Evolutionary conservation across 2,329 filamentous ascomycete genomes (phyloP).

Genomic region (Ascochyta rabiei): DNA sequence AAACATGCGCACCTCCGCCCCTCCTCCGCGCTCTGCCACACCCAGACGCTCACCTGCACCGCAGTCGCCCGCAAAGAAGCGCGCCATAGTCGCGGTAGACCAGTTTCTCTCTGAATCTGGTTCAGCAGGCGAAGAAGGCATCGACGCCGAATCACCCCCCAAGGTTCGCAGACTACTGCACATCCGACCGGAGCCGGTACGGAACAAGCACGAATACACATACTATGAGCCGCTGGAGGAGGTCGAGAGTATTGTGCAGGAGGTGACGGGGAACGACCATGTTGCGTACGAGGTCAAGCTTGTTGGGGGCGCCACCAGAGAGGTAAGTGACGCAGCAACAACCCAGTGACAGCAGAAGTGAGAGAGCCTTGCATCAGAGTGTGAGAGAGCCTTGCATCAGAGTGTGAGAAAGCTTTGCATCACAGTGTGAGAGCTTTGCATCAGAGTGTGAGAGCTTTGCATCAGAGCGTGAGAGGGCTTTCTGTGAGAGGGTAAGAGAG

Average conservation of each 20-base stretch:
- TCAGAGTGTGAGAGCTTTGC: neutral
- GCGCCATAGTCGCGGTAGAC: conserved; percentile 21
- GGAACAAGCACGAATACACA: conserved; percentile 41
- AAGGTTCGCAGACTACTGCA: conserved; percentile 23
- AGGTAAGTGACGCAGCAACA: conserved; percentile 45
- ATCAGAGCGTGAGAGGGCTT: conserved; percentile 1
- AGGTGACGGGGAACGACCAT: conserved; percentile 39
- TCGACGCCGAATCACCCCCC: neutral
- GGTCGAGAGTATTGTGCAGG: conserved; percentile 50
- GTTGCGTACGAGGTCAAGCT: conserved; percentile 52
- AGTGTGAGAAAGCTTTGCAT: too few relatives aligned
- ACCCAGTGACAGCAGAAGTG: neutral
- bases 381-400: too few relatives aligned
- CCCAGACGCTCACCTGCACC: neutral
- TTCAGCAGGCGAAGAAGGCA: conserved; percentile 16
- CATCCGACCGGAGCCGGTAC: conserved; percentile 35
- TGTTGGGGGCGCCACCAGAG: conserved; percentile 46
- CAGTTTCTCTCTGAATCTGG: conserved; percentile 23
- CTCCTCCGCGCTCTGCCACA: neutral
- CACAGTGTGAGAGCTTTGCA: too few relatives aligned
- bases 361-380: too few relatives aligned
- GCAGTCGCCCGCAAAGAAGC: neutral
- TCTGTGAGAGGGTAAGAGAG: conserved; percentile 1
- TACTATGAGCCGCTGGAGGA: conserved; percentile 40
- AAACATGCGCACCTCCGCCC: neutral